Evolutionary conservation across 2,329 filamentous ascomycete species (phyloP), one percentile per base, ranked within the genome.

Genomic region (Aspergillus novoparasiticus): DNA sequence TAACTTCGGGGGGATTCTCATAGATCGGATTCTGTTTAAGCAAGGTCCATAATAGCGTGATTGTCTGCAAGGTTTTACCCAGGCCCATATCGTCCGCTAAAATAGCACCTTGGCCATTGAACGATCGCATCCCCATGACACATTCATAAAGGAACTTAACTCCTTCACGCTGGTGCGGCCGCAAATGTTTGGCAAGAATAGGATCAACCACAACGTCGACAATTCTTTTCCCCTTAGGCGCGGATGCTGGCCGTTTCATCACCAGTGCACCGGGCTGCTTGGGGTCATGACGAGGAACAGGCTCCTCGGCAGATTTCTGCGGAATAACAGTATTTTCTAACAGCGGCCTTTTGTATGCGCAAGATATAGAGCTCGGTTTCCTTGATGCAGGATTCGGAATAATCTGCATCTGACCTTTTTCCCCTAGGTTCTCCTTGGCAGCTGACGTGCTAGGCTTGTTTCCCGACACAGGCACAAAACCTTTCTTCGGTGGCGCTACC

Each of bases 81-180:
- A 92, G 76, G 0, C 90, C 90, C 90, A 92, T 92, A 69, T 92
- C 90, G 72, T 92, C 90, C 1, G 90, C 90, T 56, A 92, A 79
- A 63, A 92, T 88, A 4, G 89, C 89, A 28, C 89, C 89, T 75
- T 89, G 85, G 1, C 89, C 89, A 69, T 86, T 86, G 65, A 85
- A 88, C 48, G 83, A 79, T 48, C 88, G 83, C 83, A 91, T 85
- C 6, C 89, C 89, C 89, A 92, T 92, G 0, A 92, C 87, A 72
- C 89, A 91, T 75, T 92, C 89, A 70, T 92, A 92, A 50, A 92
- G 75, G 69, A 92, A 92, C 57, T 86, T 81, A 0, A 92, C 88
- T 26, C 90, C 90, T 70, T 89, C 86, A 16, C 87, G 83, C 72
- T 92, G 90, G 73, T 92, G 90, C 14, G 86, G 84, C 32, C 89